phyloP scores from a whole-genome alignment of 495 filamentous ascomycete species.

The Penicillium ochrochloron region DNA sequence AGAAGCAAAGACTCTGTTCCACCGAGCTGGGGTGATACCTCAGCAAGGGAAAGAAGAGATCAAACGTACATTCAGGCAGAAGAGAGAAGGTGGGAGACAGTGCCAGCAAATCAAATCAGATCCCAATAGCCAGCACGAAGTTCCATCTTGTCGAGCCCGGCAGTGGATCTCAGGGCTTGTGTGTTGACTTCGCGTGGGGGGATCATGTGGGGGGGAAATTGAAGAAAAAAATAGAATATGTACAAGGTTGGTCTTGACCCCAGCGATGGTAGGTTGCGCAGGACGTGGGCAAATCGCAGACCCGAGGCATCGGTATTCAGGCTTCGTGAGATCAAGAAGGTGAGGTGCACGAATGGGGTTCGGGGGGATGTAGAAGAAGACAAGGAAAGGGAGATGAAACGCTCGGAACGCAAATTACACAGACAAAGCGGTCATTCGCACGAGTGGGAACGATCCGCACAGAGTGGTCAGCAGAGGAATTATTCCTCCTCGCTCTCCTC shows the following conservation, averaged over 20 bases:
- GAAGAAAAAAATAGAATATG: constrained; percentile 5
- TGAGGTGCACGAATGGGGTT: constrained; percentile 6
- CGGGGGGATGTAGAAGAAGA: background rate
- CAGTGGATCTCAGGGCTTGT: background rate
- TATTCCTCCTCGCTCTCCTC: constrained; percentile 63
- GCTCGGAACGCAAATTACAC: constrained; percentile 37
- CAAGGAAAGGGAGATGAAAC: constrained; percentile 20
- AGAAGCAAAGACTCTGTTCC: constrained; percentile 11
- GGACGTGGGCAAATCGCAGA: background rate
- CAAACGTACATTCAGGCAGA: constrained; percentile 16
- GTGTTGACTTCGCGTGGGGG: background rate
- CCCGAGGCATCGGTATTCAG: background rate
- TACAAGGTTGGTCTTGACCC: constrained; percentile 12
- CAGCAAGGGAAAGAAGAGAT: background rate
- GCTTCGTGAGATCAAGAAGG: constrained; percentile 6
- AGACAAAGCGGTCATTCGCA: constrained; percentile 14
- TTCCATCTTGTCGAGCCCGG: background rate
- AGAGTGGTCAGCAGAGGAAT: constrained; percentile 14
- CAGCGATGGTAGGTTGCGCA: background rate
- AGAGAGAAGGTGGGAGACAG: constrained; percentile 9
- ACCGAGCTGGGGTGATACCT: background rate
- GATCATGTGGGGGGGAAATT: background rate
- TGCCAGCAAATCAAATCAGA: constrained; percentile 22
- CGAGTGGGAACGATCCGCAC: background rate
- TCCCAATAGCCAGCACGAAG: constrained; percentile 8